phyloP scores from a whole-genome alignment of 2,329 filamentous ascomycete species.

The Stachybotrys echinatus region DNA sequence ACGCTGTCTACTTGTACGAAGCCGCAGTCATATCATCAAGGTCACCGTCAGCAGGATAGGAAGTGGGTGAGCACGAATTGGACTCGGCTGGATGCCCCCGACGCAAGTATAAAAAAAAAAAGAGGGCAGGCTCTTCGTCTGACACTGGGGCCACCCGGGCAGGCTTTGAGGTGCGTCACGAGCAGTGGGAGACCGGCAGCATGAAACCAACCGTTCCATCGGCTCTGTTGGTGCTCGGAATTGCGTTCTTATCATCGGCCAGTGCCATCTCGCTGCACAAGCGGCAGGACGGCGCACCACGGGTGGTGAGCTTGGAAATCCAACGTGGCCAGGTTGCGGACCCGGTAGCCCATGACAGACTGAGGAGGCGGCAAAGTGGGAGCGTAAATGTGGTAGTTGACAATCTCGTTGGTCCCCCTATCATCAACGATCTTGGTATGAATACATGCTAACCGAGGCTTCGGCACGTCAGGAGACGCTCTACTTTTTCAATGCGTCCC shows the following conservation, averaged over 20 bases:
- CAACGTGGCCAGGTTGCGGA: constrained; percentile 30
- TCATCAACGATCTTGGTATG: too few relatives aligned
- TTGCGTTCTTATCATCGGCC: constrained; percentile 18
- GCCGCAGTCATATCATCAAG: too few relatives aligned
- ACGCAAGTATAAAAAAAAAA: background rate
- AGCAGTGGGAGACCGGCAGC: constrained; percentile 5
- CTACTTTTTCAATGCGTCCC: constrained; percentile 57
- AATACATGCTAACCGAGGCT: background rate
- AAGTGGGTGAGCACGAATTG: background rate
- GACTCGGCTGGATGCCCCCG: background rate
- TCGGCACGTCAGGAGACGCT: constrained; percentile 44
- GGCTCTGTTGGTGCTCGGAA: constrained; percentile 12
- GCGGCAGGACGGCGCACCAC: constrained; percentile 26
- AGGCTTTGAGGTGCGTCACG: background rate
- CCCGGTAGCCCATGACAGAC: constrained; percentile 34
- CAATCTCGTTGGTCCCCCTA: constrained; percentile 42
- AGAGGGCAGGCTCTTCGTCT: background rate
- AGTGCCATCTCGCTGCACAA: constrained; percentile 21
- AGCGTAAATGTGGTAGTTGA: constrained; percentile 42
- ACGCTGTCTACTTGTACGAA: too few relatives aligned
- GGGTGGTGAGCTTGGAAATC: constrained; percentile 40
- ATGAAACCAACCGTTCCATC: constrained; percentile 31
- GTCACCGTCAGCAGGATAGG: background rate
- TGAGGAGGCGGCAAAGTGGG: constrained; percentile 9
- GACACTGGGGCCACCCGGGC: background rate